phyloP scores from a whole-genome alignment of 768 basidiomycete genomes.

The Termitomyces sp. region DNA sequence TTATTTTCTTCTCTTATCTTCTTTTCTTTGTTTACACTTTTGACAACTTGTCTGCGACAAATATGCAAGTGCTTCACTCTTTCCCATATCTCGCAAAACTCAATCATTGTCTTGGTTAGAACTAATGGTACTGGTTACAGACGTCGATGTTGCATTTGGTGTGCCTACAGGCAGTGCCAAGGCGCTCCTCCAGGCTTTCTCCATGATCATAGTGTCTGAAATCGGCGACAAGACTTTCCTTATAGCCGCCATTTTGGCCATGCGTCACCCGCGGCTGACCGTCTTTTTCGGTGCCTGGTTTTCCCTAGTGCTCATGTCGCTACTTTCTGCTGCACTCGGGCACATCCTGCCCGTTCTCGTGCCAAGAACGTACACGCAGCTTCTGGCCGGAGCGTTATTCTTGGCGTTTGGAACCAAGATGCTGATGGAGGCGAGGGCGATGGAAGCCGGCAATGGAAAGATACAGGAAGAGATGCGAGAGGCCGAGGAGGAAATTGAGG shows the following conservation, averaged over 20 bases:
- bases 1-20: background rate
- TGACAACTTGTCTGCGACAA: background rate
- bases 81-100: background rate
- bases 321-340: slow-evolving; percentile 91
- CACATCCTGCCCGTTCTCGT: slow-evolving; percentile 83
- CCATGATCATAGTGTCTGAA: slow-evolving; percentile 90
- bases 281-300: slow-evolving; percentile 89
- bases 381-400: slow-evolving; percentile 78
- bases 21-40: background rate
- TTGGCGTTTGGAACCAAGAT: slow-evolving; percentile 88
- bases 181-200: slow-evolving; percentile 73
- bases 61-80: background rate
- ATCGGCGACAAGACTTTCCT: slow-evolving; percentile 97
- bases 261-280: slow-evolving; percentile 81
- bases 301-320: slow-evolving; percentile 88
- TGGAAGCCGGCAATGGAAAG: slow-evolving; percentile 75
- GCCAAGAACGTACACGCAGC: slow-evolving; percentile 65
- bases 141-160: background rate
- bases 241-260: slow-evolving; percentile 78
- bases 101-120: background rate
- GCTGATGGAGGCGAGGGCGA: slow-evolving; percentile 77
- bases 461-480: slow-evolving; percentile 94
- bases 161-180: slow-evolving; percentile 30
- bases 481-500: slow-evolving; percentile 92
- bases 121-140: background rate